These are phyloP conservation scores for Lactarius evosmus DNA, from an alignment of 768 basidiomycete genomes.

Conservation along the genomic window DNA sequence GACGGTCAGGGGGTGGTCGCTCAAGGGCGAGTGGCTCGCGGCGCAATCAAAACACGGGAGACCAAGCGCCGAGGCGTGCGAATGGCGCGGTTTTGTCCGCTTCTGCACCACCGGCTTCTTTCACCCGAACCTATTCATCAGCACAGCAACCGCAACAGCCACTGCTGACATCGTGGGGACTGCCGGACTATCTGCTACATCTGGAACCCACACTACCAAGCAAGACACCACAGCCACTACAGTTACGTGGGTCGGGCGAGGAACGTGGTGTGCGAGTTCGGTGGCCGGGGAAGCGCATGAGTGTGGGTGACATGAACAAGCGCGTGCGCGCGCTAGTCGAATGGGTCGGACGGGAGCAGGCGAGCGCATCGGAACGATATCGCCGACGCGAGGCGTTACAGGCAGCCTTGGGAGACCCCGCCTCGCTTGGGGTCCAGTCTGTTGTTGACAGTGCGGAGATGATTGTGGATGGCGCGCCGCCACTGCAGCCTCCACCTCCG, in stretches of 20 bases:
- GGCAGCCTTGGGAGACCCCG: slow-evolving; percentile 43
- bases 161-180: slow-evolving; percentile 79
- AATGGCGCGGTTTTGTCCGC: slow-evolving; percentile 39
- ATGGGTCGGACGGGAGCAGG: slow-evolving; percentile 90
- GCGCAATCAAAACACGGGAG: slow-evolving; percentile 41
- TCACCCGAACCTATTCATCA: slow-evolving; percentile 56
- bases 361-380: slow-evolving; percentile 65
- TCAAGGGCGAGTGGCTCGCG: slow-evolving; percentile 46
- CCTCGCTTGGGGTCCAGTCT: slow-evolving; percentile 14
- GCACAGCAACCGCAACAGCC: slow-evolving; percentile 67
- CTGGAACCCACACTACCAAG: slow-evolving; percentile 81
- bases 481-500: slow-evolving; percentile 27
- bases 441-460: slow-evolving; percentile 34
- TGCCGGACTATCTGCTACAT: slow-evolving; percentile 91
- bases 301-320: slow-evolving; percentile 97
- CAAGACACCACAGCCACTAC: slow-evolving; percentile 67
- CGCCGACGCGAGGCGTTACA: slow-evolving; percentile 67
- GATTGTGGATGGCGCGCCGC: slow-evolving; percentile 34
- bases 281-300: slow-evolving; percentile 93
- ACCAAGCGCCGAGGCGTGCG: slow-evolving; percentile 31
- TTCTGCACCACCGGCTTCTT: slow-evolving; percentile 36
- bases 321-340: slow-evolving; percentile 86
- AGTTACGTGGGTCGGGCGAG: slow-evolving; percentile 55
- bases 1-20: slow-evolving; percentile 45
- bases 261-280: slow-evolving; percentile 85